Evolutionary conservation across 805 yeast species (phyloP), one percentile per base, ranked within the genome.

Genomic region (Schwanniomyces occidentalis): DNA sequence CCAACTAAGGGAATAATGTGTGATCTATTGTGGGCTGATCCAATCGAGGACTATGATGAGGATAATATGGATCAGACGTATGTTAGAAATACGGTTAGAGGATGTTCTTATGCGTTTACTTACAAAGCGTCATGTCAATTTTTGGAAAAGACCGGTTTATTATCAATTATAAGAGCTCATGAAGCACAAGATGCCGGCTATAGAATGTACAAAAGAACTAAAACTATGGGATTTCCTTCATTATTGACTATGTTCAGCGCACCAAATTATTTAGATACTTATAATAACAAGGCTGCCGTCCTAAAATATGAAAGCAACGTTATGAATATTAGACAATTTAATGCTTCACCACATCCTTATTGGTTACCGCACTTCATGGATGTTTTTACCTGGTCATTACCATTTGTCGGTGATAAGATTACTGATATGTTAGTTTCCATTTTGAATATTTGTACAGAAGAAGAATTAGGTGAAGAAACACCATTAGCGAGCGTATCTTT

Each of bases 131-230:
- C 83, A 3, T 83, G 93, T 50, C 76, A 76, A 28, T 91, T 91
- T 50, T 67, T 91, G 49, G 83, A 84, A 46, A 70, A 79, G 34
- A 91, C 88, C 25, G 84, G 86, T 15, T 65, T 91, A 23, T 65
- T 91, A 20, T 83, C 89, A n/a, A 77, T 91, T 22, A 87, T 91
- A 29, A 73, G 99, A 39, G 98, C 97, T 1, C 99, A 91, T 59
- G 97, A 91, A 63, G 97, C 97, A 1, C 99, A 91, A 61, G 97
- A 91, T 60, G 90, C 93, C 7, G 99, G 99, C 23, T 91, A 90
- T 62, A 71, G 96, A 56, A 93, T 93, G 87, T 91, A 91, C 63
- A 84, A 82, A 49, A 78, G 86, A 46, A 86, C 96, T 2, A 75
- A 78, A 41, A 73, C 85, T 4, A 80, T 89, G 52, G 95, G 95